Evolutionary conservation across 1,284 basidiomycete species (phyloP).

Genomic region (Fomitopsis palustris): DNA sequence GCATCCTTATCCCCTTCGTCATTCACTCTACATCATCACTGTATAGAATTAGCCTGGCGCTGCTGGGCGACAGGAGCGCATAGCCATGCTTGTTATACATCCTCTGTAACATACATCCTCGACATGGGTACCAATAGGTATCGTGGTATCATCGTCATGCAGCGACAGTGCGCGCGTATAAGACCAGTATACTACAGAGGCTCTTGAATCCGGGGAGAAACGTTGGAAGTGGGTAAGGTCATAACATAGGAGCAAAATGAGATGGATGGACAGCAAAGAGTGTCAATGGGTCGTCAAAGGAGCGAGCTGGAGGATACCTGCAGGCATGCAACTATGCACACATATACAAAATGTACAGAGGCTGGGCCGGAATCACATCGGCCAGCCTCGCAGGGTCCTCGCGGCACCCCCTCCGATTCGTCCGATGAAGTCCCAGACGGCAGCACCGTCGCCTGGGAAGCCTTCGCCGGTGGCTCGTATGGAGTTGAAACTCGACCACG

Average conservation of each 20-base stretch:
- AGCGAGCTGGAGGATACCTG: constrained; percentile 1
- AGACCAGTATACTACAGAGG: constrained; percentile 2
- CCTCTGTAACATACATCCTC: constrained; percentile 21
- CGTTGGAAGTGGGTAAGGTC: not conserved
- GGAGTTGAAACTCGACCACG: constrained; percentile 74
- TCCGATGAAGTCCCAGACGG: constrained; percentile 60
- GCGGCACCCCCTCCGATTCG: constrained; percentile 67
- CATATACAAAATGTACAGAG: not conserved
- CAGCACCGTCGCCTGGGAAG: constrained; percentile 43
- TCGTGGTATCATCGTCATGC: constrained; percentile 6
- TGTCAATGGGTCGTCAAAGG: constrained; percentile 2
- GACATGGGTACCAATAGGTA: constrained; percentile 5
- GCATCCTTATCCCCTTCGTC: not conserved
- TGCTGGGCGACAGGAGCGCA: constrained; percentile 16
- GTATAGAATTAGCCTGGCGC: constrained; percentile 21
- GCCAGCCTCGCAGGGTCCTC: constrained; percentile 68
- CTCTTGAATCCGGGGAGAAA: not conserved
- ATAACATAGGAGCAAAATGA: constrained; percentile 10
- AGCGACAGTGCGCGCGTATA: constrained; percentile 1
- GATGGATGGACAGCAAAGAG: constrained; percentile 4
- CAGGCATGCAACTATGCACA: constrained; percentile 7
- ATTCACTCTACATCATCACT: constrained; percentile 2
- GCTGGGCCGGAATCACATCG: constrained; percentile 30
- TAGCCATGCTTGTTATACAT: constrained; percentile 23
- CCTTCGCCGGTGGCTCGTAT: constrained; percentile 68